phyloP scores from a whole-genome alignment of 352 stramenopile species.

The Phytophthora citrophthora region DNA sequence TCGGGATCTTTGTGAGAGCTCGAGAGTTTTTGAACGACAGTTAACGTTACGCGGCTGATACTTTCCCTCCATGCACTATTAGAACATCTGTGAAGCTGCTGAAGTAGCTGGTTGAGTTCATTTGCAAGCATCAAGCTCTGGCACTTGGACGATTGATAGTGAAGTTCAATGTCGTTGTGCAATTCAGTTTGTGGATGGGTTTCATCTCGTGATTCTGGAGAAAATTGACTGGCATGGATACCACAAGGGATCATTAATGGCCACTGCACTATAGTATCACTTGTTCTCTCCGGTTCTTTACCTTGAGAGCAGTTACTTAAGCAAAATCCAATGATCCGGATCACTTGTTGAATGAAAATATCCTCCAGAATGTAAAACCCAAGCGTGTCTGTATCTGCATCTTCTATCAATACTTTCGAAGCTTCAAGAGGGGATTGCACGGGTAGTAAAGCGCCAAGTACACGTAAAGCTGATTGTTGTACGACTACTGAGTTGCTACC shows the following conservation, averaged over 20 bases:
- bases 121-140: slow-evolving; percentile 38
- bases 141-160: slow-evolving; percentile 31
- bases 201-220: slow-evolving; percentile 9
- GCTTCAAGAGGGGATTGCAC: slow-evolving; percentile 38
- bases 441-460: slow-evolving; percentile 53
- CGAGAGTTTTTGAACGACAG: slow-evolving; percentile 6
- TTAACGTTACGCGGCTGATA: slow-evolving; percentile 12
- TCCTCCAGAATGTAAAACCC: slow-evolving; percentile 37
- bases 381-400: background rate
- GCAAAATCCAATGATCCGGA: slow-evolving; percentile 57
- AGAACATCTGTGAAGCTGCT: slow-evolving; percentile 14
- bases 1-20: background rate
- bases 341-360: slow-evolving; percentile 52
- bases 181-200: slow-evolving; percentile 13
- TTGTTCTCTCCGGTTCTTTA: background rate
- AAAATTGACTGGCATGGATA: slow-evolving; percentile 43
- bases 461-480: slow-evolving; percentile 72
- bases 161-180: slow-evolving; percentile 25
- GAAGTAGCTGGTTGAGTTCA: slow-evolving; percentile 36
- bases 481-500: slow-evolving; percentile 50
- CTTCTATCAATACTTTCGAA: slow-evolving; percentile 24
- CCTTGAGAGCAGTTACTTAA: slow-evolving; percentile 33
- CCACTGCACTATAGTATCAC: slow-evolving; percentile 26
- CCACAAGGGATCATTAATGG: slow-evolving; percentile 35
- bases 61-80: slow-evolving; percentile 26